Base-by-base conservation (phyloP, 164 flowering plant species). In the Tinospora cordifolia region DNA sequence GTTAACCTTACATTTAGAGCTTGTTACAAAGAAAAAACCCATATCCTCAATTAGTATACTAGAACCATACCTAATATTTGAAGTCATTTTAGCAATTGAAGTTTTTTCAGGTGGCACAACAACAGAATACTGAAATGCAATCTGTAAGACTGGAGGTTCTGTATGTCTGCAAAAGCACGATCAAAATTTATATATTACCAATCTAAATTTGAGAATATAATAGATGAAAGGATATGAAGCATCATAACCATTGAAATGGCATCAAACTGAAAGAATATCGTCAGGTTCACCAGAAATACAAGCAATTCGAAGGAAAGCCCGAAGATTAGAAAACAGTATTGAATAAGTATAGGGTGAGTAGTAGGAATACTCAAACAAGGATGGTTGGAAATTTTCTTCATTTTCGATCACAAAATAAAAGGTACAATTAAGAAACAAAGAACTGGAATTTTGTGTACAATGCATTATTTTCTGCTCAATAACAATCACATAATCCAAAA, bases 121-220 rank as follows among this genome's bases (percentile, higher is more conserved):
- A 71, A 93, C 92, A 47, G 94, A 82, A 72, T 93, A 91, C 69
- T 91, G 97, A 78, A 91, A 93, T 47, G 98, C 98, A 71, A 93
- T 83, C 79, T 93, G 98, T 71, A 93, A 21, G 70, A 85, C 83
- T 58, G 98, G 98, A 72, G 84, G 87, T 44, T 90, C 98, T 59
- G 86, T 71, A 70, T 88, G 87, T 69, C 98, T 90, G 84, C 82
- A 81, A 82, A 77, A 76, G 30, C 51, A 71, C 21, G 46, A 8
- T 65, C 64, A 60, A 26, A 66, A 60, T 64, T 66, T 21, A 59
- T 11, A 54, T 6, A 26, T 67, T 44, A 24, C 51, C 26, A 6
- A n/a, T 54, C 24, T 19, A 21, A 2, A 2, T 54, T 54, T 4
- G 24, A n/a, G n/a, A 54, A 19, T 54, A 19, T 54, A 9, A 17